Percentiles rank a stretch among this genome's conserved stretches.
Evolutionary conservation across 169 alveolate species (phyloP).

Genomic region (Cryptosporidium parvum): DNA sequence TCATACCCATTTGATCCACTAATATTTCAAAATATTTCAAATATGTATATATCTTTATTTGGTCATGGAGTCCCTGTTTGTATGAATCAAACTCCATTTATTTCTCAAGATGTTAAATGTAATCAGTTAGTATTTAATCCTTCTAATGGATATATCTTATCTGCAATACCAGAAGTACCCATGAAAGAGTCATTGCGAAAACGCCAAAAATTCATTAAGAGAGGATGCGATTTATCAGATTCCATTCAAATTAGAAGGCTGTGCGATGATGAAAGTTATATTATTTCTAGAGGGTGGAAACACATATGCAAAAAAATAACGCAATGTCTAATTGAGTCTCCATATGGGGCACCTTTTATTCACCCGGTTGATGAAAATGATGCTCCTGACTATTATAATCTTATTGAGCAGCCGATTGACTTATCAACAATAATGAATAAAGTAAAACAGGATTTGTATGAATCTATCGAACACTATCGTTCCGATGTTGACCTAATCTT

Average conservation of each 20-base stretch:
- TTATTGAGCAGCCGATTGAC: slow-evolving; percentile 53
- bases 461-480: slow-evolving; percentile 41
- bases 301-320: slow-evolving; percentile 75
- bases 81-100: neutral
- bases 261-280: slow-evolving; percentile 61
- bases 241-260: slow-evolving; percentile 48
- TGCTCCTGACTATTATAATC: slow-evolving; percentile 70
- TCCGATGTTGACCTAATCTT: slow-evolving; percentile 43
- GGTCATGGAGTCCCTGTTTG: slow-evolving; percentile 74
- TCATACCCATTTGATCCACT: slow-evolving; percentile 37
- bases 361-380: slow-evolving; percentile 73
- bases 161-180: slow-evolving; percentile 43
- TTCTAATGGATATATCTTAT: slow-evolving; percentile 22
- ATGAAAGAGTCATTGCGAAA: slow-evolving; percentile 20
- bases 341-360: slow-evolving; percentile 72
- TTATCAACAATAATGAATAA: slow-evolving; percentile 48
- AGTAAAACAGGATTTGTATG: slow-evolving; percentile 52
- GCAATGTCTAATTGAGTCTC: slow-evolving; percentile 65
- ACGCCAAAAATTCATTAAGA: slow-evolving; percentile 25
- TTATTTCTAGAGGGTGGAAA: slow-evolving; percentile 71
- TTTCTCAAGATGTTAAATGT: neutral
- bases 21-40: slow-evolving; percentile 27
- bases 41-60: slow-evolving; percentile 44
- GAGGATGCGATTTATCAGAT: slow-evolving; percentile 62
- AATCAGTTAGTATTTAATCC: neutral